These are phyloP conservation scores for Avena eriantha DNA, from an alignment of 176 grass and related monocot genomes.

Conservation along the genomic window DNA sequence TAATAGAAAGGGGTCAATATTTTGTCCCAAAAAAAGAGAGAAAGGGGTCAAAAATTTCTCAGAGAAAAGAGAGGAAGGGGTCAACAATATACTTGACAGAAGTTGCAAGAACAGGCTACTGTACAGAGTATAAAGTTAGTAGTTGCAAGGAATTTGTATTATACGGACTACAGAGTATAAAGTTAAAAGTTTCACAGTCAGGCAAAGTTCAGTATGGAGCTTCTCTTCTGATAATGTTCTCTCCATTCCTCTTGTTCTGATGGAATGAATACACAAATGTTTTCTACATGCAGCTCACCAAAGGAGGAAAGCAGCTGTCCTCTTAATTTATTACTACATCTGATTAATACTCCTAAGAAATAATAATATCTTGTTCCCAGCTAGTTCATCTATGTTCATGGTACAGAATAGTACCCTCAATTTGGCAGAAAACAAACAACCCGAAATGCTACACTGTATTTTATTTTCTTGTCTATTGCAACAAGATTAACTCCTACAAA, in stretches of 20 bases:
- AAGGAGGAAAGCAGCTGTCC: background rate
- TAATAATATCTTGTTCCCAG: background rate
- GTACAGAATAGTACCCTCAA: background rate
- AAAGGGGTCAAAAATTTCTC: background rate
- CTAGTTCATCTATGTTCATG: background rate
- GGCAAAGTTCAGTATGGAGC: background rate
- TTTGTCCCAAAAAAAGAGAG: background rate
- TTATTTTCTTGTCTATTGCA: background rate
- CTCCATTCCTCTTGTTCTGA: slow-evolving; percentile 18
- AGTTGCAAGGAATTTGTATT: slow-evolving; percentile 25
- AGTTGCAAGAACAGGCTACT: slow-evolving; percentile 13
- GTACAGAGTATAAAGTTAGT: background rate
- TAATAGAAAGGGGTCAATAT: background rate
- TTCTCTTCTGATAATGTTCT: slow-evolving; percentile 40
- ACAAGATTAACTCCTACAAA: background rate
- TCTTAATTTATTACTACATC: background rate
- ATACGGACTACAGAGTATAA: background rate
- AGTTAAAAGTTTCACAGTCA: background rate
- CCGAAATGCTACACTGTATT: background rate
- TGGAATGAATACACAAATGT: slow-evolving; percentile 4
- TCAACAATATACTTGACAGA: background rate
- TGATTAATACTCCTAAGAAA: background rate
- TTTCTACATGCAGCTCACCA: background rate
- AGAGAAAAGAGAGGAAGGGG: background rate
- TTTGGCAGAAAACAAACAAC: background rate